These are phyloP conservation scores for Botryosphaeria agaves DNA, from an alignment of 2,329 filamentous ascomycete species.

Conservation along the genomic window DNA sequence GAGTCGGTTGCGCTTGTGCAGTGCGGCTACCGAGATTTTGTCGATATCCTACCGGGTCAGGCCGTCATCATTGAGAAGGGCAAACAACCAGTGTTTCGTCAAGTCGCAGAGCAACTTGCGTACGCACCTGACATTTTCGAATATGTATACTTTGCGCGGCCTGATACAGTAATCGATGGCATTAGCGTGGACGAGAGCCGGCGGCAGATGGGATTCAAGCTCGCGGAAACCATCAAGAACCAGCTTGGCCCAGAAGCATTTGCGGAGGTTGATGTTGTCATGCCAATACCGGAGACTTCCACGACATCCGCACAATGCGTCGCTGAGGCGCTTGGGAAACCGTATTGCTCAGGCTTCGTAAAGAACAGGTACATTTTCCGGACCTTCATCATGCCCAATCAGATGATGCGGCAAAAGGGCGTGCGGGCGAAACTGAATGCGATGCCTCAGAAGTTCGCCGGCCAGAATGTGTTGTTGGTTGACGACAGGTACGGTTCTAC, in stretches of 20 bases:
- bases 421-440: slow-evolving; percentile 81
- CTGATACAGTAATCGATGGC: slow-evolving; percentile 69
- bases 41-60: slow-evolving; percentile 66
- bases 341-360: slow-evolving; percentile 66
- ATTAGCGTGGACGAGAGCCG: slow-evolving; percentile 74
- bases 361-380: slow-evolving; percentile 84
- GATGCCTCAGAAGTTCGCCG: slow-evolving; percentile 71
- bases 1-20: slow-evolving; percentile 73
- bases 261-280: slow-evolving; percentile 65
- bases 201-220: slow-evolving; percentile 69
- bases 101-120: slow-evolving; percentile 48
- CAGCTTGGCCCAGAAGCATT: slow-evolving; percentile 52
- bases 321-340: slow-evolving; percentile 57
- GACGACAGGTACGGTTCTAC: no score
- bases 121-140: slow-evolving; percentile 83
- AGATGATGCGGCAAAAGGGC: slow-evolving; percentile 64
- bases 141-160: slow-evolving; percentile 73
- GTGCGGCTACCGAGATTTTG: slow-evolving; percentile 60
- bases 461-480: slow-evolving; percentile 63
- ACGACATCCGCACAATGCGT: slow-evolving; percentile 66
- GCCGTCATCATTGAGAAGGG: slow-evolving; percentile 77
- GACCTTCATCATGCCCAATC: slow-evolving; percentile 76
- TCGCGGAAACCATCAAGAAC: slow-evolving; percentile 55
- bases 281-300: slow-evolving; percentile 70
- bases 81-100: slow-evolving; percentile 51